Percentiles rank a stretch among this genome's conserved stretches.
Evolutionary conservation across 352 stramenopile genomes (phyloP).

Genomic region (Globisporangium cylindrosporum): DNA sequence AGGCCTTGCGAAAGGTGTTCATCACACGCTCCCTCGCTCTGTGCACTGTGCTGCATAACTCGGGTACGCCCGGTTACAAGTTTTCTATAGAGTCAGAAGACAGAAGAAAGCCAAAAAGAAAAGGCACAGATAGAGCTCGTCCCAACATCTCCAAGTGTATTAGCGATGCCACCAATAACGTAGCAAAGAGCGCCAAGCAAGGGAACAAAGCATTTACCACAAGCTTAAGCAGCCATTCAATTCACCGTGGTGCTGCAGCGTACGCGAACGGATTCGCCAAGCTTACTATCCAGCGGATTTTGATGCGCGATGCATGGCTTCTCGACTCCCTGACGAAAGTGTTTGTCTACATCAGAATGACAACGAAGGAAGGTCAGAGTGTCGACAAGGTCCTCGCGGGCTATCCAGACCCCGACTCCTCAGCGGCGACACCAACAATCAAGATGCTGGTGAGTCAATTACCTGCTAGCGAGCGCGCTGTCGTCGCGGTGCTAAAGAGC

Average conservation of each 20-base stretch:
- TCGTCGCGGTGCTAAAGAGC: neutral
- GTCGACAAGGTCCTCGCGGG: conserved; percentile 21
- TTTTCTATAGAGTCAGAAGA: too few species aligned
- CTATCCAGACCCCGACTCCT: conserved; percentile 13
- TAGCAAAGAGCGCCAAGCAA: too few species aligned
- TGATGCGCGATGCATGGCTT: conserved; percentile 16
- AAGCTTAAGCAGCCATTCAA: neutral
- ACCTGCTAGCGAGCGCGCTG: neutral
- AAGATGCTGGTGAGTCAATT: neutral
- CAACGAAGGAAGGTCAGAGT: conserved; percentile 21
- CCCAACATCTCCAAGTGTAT: too few species aligned
- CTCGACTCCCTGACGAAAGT: conserved; percentile 21
- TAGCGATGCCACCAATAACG: too few species aligned
- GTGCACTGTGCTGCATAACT: too few species aligned
- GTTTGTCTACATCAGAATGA: conserved; percentile 27
- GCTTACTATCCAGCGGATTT: conserved; percentile 22
- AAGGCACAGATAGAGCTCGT: too few species aligned
- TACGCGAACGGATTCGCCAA: conserved; percentile 19
- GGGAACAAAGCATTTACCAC: too few species aligned
- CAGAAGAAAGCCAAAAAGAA: too few species aligned
- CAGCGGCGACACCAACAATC: neutral
- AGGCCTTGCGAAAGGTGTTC: too few species aligned
- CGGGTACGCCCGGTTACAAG: too few species aligned
- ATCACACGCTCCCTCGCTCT: too few species aligned
- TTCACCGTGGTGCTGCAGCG: conserved; percentile 8